Percentiles rank a stretch among this genome's conserved stretches.
Evolutionary conservation across 2,329 filamentous ascomycete species (phyloP).

Genomic region (Scedosporium aurantiacum): DNA sequence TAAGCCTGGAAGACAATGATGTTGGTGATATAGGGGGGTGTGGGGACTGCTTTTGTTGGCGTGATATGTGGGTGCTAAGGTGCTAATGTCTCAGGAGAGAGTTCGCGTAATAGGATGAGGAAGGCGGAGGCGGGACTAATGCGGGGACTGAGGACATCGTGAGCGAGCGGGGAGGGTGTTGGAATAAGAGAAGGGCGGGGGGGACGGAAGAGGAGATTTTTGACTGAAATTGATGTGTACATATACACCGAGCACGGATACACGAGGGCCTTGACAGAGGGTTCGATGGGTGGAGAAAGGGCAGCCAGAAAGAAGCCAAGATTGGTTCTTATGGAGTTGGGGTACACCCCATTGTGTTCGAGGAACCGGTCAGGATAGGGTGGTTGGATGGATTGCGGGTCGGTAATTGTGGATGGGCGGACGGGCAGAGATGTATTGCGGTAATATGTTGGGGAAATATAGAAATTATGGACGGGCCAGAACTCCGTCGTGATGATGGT

Average conservation of each 20-base stretch:
- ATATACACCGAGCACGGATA: not conserved
- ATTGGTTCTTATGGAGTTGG: not conserved
- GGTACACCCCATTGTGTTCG: not conserved
- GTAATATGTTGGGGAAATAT: conserved; percentile 2
- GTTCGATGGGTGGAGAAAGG: not conserved
- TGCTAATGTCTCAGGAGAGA: conserved; percentile 1
- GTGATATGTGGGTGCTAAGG: not conserved
- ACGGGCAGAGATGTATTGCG: not conserved
- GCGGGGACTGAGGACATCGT: not conserved
- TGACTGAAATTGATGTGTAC: not conserved
- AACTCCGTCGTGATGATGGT: not conserved
- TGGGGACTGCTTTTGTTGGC: not conserved
- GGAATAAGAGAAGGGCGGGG: not conserved
- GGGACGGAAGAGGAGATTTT: not conserved
- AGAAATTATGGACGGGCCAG: not conserved
- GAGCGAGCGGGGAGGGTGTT: not conserved
- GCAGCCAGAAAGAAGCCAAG: not conserved
- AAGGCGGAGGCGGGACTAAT: not conserved
- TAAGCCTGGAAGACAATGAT: not conserved
- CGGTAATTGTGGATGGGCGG: not conserved
- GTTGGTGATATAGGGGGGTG: not conserved
- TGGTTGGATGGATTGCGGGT: not conserved
- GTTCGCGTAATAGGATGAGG: not conserved
- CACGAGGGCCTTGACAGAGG: not conserved
- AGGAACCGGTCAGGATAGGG: not conserved